Percentiles rank a stretch among this genome's conserved stretches.
phyloP scores from a whole-genome alignment of 306 rosid genomes.

The Trifolium fragiferum region DNA sequence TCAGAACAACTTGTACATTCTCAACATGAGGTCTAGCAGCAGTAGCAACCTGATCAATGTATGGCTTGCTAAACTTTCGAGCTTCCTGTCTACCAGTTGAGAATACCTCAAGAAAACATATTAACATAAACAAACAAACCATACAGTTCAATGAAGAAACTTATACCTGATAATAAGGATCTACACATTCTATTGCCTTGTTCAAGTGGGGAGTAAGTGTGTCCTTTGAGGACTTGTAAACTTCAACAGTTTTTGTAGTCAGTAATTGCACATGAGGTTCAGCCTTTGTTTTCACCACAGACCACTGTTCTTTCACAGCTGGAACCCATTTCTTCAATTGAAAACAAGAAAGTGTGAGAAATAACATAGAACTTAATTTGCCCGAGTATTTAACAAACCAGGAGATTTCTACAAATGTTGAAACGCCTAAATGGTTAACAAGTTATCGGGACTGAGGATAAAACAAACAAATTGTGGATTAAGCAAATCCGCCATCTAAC shows the following conservation, averaged over 20 bases:
- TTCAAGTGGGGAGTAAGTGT: constrained; percentile 66
- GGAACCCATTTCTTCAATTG: constrained; percentile 82
- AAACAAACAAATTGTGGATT: constrained; percentile 26
- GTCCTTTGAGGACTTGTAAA: constrained; percentile 66
- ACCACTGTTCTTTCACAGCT: constrained; percentile 64
- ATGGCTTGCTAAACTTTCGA: no score
- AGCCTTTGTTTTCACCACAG: constrained; percentile 58
- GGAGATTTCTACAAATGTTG: constrained; percentile 23
- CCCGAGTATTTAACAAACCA: constrained; percentile 30
- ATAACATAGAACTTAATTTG: constrained; percentile 18
- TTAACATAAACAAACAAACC: constrained; percentile 33
- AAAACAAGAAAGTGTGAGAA: constrained; percentile 39
- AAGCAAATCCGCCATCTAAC: constrained; percentile 27
- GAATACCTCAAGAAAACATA: no score
- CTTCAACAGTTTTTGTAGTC: constrained; percentile 62
- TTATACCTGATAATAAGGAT: constrained; percentile 86
- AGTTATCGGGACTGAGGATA: constrained; percentile 21
- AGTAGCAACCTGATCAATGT: no score
- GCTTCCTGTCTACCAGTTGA: no score
- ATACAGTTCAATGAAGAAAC: constrained; percentile 23
- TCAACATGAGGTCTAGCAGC: no score
- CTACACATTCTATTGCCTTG: constrained; percentile 70
- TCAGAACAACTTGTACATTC: no score
- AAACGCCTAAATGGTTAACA: constrained; percentile 31
- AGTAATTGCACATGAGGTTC: constrained; percentile 73